phyloP scores from a whole-genome alignment of 371 early-diverging fungal species.

The Apophysomyces elegans region DNA sequence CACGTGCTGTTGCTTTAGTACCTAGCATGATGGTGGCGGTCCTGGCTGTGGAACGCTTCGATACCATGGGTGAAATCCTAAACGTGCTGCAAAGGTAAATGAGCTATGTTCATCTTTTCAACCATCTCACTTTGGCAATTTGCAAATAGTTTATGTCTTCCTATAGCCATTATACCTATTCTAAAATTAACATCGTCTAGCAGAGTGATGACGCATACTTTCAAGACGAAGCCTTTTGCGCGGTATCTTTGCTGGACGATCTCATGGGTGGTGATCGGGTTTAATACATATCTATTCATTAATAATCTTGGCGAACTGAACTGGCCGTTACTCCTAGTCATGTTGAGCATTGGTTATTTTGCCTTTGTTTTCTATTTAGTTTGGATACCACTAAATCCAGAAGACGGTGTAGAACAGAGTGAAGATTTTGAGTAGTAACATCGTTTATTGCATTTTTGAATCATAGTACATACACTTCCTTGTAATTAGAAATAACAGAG shows the following conservation, averaged over 20 bases:
- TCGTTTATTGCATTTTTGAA: neutral
- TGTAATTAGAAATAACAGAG: no score
- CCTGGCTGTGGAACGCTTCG: constrained; percentile 63
- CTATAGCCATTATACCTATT: constrained; percentile 75
- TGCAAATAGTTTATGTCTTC: constrained; percentile 61
- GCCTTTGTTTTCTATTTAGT: constrained; percentile 23
- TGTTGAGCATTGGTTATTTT: constrained; percentile 19
- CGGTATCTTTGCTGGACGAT: constrained; percentile 41
- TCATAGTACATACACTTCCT: no score
- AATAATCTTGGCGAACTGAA: constrained; percentile 35
- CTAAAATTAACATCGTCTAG: constrained; percentile 59
- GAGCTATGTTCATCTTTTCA: neutral
- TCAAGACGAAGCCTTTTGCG: constrained; percentile 39
- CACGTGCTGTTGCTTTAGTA: constrained; percentile 68
- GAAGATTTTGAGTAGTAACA: constrained; percentile 5
- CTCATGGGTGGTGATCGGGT: constrained; percentile 54
- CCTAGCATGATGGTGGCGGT: constrained; percentile 72
- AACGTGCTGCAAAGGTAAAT: constrained; percentile 70
- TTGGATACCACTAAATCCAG: constrained; percentile 18
- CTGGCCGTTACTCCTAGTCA: constrained; percentile 17
- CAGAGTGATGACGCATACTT: constrained; percentile 53
- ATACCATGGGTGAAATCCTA: constrained; percentile 70
- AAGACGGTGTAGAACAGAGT: constrained; percentile 5
- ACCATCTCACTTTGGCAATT: neutral
- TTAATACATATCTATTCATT: constrained; percentile 57